These are phyloP conservation scores for Letharia columbiana DNA, from an alignment of 495 filamentous ascomycete genomes.

Conservation along the genomic window DNA sequence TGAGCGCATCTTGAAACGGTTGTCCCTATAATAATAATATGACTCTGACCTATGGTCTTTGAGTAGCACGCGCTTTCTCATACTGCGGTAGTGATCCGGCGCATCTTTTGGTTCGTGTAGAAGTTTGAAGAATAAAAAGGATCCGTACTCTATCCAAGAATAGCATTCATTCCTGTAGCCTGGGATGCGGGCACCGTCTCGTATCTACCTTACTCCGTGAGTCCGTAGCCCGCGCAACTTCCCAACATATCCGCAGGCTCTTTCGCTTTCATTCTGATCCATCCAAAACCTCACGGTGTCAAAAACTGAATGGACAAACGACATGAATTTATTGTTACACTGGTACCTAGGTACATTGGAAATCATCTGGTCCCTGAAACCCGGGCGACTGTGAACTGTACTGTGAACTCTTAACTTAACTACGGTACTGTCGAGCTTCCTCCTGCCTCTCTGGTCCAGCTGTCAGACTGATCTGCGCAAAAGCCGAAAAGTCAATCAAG, in stretches of 20 bases:
- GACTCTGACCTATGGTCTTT: background rate
- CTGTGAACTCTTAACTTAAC: background rate
- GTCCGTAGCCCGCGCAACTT: background rate
- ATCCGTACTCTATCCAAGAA: background rate
- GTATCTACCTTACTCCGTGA: background rate
- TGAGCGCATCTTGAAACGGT: background rate
- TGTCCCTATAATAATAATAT: background rate
- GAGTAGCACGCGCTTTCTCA: background rate
- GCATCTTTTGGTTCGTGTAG: background rate
- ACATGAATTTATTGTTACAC: background rate
- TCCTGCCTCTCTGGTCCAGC: conserved; percentile 6
- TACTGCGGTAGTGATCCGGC: background rate
- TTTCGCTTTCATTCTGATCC: background rate
- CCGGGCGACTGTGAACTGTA: background rate
- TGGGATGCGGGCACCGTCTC: background rate
- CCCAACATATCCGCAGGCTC: background rate
- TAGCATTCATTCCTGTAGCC: conserved; percentile 21
- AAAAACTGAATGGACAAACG: background rate
- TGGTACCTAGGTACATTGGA: too few relatives aligned
- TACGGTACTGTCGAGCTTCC: background rate
- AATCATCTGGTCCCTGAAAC: background rate
- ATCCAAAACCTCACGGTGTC: background rate
- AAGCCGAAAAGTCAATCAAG: conserved; percentile 1
- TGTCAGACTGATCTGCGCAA: background rate
- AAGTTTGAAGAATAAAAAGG: background rate